Evolutionary conservation across 1,284 basidiomycete genomes (phyloP), one percentile per base, ranked within the genome.

Genomic region (Puccinia novopanici): DNA sequence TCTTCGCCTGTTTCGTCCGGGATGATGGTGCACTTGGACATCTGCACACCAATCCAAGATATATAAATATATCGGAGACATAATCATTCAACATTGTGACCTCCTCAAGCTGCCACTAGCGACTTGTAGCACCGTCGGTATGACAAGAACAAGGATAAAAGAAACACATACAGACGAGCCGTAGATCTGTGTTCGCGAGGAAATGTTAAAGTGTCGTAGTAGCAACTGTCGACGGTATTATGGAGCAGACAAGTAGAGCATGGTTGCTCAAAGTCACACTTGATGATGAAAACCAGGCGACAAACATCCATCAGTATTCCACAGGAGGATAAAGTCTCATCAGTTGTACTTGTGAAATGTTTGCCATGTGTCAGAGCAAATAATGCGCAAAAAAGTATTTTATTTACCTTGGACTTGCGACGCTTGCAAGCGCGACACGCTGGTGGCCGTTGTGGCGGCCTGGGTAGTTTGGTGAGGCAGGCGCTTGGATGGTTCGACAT

Each of bases 361-460:
- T 34, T 68, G 27, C 45, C 40, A 48, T 68, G n/a, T 68, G 40
- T 12, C 27, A 24, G 0, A 63, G 34, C 34, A 34, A 34, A 34
- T 34, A 34, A 34, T 34, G 34, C 34, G 4, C 34, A 34, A 34
- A 27, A 34, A 30, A 34, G 57, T 17, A 48, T 13, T n/a, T n/a
- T 10, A 48, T 48, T 13, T 48, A 80, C 78, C 78, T 80, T 80
- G 8, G 78, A 80, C 55, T 80, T 80, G 37, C 78, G 78, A 48
- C 78, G 78, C 61, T 80, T 80, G 24, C 78, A 80, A 15, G 78
- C 78, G 50, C 78, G 55, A 67, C 78, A 80, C 42, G 78, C 78
- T 17, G 78, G 78, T 1, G 78, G 78, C 19, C 78, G 40, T 74
- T 80, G 78, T 12, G 78, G 78, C n/a, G 78, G 78, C n/a, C 78